Evolutionary conservation across 805 yeast genomes (phyloP), one percentile per base, ranked within the genome.

Genomic region (Starmerella scarabaei): DNA sequence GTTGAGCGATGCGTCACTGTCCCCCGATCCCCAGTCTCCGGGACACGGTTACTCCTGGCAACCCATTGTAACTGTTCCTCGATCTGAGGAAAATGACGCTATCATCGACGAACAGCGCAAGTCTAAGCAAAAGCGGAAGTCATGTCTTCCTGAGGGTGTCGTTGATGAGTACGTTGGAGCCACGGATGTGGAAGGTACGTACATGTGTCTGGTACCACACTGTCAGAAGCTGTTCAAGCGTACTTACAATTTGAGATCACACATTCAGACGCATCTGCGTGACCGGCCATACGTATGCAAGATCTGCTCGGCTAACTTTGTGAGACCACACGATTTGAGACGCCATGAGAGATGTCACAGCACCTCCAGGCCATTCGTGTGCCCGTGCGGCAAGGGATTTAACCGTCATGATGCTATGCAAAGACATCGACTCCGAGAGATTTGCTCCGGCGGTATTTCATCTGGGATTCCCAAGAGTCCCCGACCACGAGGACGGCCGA

Each of bases 361-460:
- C 39, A 85, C 75, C 38, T 76, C 77, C 45, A 69, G 62, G 41
- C 67, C 77, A 21, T 77, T 71, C 50, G 65, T 65, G 21, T 91
- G 98, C 61, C 80, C 80, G 0, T 93, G 99, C 63, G 95, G 96
- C n/a, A 88, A 86, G 61, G 77, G 77, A 46, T 91, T 91, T 62
- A 77, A 88, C 1, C 69, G 97, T 43, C 78, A 80, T 39, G 96
- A 91, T 64, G 94, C 95, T 0, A 64, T 86, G 57, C 75, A 73
- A 50, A 71, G 88, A 45, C 98, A 88, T 56, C 66, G 83, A 48
- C 66, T 73, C 34, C 69, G 94, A 49, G 74, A 75, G 62, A 83
- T 84, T 30, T 86, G 96, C 55, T 52, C 62, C n/a, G 94, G 93
- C 17, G 93, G 88, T 2, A 58, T 74, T 9, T 35, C 41, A 5